Evolutionary conservation across 495 filamentous ascomycete genomes (phyloP), one percentile per base, ranked within the genome.

Genomic region (Aspergillus saccharolyticus): DNA sequence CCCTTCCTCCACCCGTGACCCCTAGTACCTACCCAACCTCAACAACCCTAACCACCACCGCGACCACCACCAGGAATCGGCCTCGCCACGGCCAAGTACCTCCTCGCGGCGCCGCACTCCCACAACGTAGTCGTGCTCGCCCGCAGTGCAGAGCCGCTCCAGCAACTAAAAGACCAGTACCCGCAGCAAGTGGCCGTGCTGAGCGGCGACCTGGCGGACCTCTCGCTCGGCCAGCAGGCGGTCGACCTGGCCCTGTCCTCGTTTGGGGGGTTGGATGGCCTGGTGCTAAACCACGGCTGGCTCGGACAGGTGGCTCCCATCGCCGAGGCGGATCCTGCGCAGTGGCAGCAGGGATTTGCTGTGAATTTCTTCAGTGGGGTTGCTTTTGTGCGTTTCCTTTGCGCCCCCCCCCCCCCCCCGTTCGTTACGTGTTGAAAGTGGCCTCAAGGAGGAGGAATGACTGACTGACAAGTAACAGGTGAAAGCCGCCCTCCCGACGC

Each of bases 281-380:
- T 98, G 42, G 83, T 97, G 17, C 71, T 98, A 42, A 97, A 97
- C 66, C 94, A 98, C 67, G 91, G 90, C 2, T 77, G 85, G 9
- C 70, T 98, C 33, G 80, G 83, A n/a, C 90, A 91, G 16, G 87
- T 96, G 18, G 82, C 81, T 19, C 85, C 81, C 54, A 74, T 97
- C 51, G 83, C 73, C 15, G 78, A 90, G 19, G 74, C 79, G 5
- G 78, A 81, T 52, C 61, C 80, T 0, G 80, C 88, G 55, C 85
- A 89, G 57, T 97, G 90, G 90, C 83, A 81, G 68, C 67, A 70
- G 17, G 74, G 78, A 15, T 96, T 88, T 62, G 87, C 95, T 62
- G 77, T 89, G 54, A 96, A 96, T 63, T 81, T 96, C 60, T 87
- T 96, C 69, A 89, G 87, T 56, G 82, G 82, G 42, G 76, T 97